phyloP scores from a whole-genome alignment of 768 basidiomycete species.

The Suillus clintonianus region DNA sequence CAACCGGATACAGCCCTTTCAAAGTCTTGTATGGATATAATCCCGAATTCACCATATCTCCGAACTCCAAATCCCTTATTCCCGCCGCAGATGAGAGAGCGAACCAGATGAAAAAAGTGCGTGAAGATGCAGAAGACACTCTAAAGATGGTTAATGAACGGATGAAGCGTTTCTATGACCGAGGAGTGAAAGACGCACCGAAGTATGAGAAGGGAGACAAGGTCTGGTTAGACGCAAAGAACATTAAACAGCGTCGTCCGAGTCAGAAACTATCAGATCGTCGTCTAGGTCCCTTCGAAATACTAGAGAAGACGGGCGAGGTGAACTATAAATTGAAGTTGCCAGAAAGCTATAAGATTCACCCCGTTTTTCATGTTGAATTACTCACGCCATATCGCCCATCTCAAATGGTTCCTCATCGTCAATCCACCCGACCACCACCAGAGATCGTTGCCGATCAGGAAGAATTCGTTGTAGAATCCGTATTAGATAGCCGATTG shows the following conservation, averaged over 20 bases:
- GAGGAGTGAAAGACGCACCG: background rate
- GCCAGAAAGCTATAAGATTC: too few relatives aligned
- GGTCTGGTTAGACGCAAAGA: conserved; percentile 23
- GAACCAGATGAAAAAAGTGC: conserved; percentile 14
- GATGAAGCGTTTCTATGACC: conserved; percentile 25
- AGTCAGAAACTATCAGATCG: background rate
- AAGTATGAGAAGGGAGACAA: conserved; percentile 19
- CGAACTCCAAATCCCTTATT: background rate
- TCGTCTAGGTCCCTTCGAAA: background rate
- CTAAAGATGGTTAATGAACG: conserved; percentile 16
- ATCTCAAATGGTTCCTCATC: too few relatives aligned
- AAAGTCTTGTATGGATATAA: background rate
- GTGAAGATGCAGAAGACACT: background rate
- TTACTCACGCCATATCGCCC: too few relatives aligned
- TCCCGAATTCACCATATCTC: background rate
- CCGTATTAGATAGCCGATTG: too few relatives aligned
- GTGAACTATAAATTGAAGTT: background rate
- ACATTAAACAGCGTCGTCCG: conserved; percentile 16
- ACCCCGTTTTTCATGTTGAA: too few relatives aligned
- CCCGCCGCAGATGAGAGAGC: conserved; percentile 14
- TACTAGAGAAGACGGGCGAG: background rate
- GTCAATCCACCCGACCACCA: too few relatives aligned
- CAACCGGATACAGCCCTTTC: conserved; percentile 36
- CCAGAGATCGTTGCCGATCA: too few relatives aligned
- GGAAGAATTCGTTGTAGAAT: too few relatives aligned